Evolutionary conservation across 2,329 filamentous ascomycete species (phyloP).

Genomic region (Talaromyces marneffei): DNA sequence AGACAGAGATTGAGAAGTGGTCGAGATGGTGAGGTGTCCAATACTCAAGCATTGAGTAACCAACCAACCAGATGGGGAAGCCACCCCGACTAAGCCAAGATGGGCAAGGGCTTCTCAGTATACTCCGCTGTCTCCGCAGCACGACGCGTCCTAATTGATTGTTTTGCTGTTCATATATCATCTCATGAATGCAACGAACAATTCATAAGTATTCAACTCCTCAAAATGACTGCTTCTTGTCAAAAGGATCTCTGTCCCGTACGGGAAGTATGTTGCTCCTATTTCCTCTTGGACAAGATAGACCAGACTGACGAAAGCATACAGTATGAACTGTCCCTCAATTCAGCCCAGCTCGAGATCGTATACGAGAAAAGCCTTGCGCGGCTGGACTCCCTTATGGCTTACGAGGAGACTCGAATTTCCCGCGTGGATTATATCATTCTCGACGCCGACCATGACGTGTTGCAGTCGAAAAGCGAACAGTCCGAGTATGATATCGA

Average conservation of each 20-base stretch:
- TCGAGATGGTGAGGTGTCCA: conserved; percentile 11
- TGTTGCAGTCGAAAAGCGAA: conserved; percentile 59
- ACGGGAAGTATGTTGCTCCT: conserved; percentile 21
- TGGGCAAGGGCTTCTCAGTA: background rate
- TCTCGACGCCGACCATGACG: conserved; percentile 68
- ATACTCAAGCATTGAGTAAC: background rate
- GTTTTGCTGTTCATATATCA: background rate
- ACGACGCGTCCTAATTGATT: conserved; percentile 6
- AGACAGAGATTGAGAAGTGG: background rate
- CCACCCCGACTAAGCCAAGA: background rate
- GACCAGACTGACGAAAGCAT: background rate
- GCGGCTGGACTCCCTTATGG: conserved; percentile 61
- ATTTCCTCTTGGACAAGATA: too few species aligned
- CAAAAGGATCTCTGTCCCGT: conserved; percentile 10
- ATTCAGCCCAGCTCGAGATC: conserved; percentile 57
- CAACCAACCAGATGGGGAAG: background rate
- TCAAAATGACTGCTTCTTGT: conserved; percentile 6
- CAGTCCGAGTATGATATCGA: conserved; percentile 52
- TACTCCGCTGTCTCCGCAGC: background rate
- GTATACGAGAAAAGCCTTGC: conserved; percentile 62
- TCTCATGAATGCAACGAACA: background rate
- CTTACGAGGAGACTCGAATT: conserved; percentile 68
- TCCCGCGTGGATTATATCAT: conserved; percentile 63
- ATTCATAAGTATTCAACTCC: background rate
- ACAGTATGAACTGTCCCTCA: conserved; percentile 43